Evolutionary conservation across 768 basidiomycete genomes (phyloP).

Genomic region (Serendipita vermifera): DNA sequence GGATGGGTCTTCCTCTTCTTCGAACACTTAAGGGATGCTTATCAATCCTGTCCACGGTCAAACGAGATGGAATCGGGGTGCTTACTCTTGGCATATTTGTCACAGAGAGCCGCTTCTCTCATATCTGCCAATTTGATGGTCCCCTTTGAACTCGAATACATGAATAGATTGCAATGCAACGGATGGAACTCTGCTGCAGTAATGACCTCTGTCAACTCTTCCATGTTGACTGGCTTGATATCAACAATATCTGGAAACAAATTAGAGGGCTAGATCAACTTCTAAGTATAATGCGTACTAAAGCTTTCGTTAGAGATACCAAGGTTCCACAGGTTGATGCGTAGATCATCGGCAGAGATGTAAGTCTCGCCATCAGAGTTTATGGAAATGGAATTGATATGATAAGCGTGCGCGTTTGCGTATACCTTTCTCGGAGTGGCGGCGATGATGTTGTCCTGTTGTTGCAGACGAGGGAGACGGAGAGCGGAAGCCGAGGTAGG

Average conservation of each 20-base stretch:
- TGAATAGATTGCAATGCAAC: slow-evolving; percentile 92
- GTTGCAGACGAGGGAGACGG: slow-evolving; percentile 78
- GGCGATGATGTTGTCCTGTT: slow-evolving; percentile 96
- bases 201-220: slow-evolving; percentile 98
- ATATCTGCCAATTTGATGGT: slow-evolving; percentile 99
- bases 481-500: slow-evolving; percentile 48
- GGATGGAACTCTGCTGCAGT: slow-evolving; percentile 99
- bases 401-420: slow-evolving; percentile 98
- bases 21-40: slow-evolving; percentile 54
- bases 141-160: slow-evolving; percentile 99
- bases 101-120: slow-evolving; percentile 95
- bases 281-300: slow-evolving; percentile 45
- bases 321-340: slow-evolving; percentile 97
- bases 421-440: slow-evolving; percentile 98
- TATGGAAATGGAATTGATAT: slow-evolving; percentile 98
- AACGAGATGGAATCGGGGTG: slow-evolving; percentile 16
- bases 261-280: background rate
- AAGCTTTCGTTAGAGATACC: slow-evolving; percentile 98
- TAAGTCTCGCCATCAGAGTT: slow-evolving; percentile 99
- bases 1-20: slow-evolving; percentile 96
- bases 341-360: slow-evolving; percentile 95
- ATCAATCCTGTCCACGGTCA: slow-evolving; percentile 2
- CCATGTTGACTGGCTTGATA: slow-evolving; percentile 99
- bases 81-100: slow-evolving; percentile 90
- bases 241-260: slow-evolving; percentile 83